Conservation (phyloP, 441 rosid species). For the Bocquillonia castaneifolia region DNA sequence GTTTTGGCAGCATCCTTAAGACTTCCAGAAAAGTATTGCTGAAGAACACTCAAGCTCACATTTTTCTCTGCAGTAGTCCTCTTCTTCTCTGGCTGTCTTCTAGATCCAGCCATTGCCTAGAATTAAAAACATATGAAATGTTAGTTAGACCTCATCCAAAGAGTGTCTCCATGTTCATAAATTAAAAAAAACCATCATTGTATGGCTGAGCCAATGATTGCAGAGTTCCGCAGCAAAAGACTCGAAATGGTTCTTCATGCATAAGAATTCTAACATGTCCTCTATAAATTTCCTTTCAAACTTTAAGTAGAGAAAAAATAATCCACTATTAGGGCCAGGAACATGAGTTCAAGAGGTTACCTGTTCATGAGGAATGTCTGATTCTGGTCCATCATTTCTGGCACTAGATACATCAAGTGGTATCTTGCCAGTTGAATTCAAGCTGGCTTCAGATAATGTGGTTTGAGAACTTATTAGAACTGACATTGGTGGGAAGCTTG, state of each 20-base stretch:
- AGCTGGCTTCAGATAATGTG: slow-evolving; percentile 29
- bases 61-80: slow-evolving; percentile 72
- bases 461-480: slow-evolving; percentile 35
- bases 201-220: not conserved
- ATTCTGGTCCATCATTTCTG: slow-evolving; percentile 31
- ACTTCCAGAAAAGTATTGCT: slow-evolving; percentile 89
- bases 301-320: not conserved
- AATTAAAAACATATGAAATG: not conserved
- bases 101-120: slow-evolving; percentile 38
- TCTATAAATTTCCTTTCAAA: not conserved
- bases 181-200: not conserved
- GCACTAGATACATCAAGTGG: slow-evolving; percentile 31
- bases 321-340: slow-evolving; percentile 16
- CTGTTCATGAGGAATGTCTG: slow-evolving; percentile 42
- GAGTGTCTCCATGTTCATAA: not conserved
- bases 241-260: not conserved
- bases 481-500: slow-evolving; percentile 31
- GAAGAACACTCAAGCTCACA: slow-evolving; percentile 82
- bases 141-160: slow-evolving; percentile 6
- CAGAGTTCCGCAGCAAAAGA: not conserved
- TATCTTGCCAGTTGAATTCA: slow-evolving; percentile 29
- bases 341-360: slow-evolving; percentile 28
- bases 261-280: not conserved
- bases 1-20: slow-evolving; percentile 95
- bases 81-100: slow-evolving; percentile 56